A percentile compares a stretch with the other conserved stretches of the same genome.
phyloP scores from a whole-genome alignment of 768 basidiomycete species.

The Candolleomyces aberdarensis region DNA sequence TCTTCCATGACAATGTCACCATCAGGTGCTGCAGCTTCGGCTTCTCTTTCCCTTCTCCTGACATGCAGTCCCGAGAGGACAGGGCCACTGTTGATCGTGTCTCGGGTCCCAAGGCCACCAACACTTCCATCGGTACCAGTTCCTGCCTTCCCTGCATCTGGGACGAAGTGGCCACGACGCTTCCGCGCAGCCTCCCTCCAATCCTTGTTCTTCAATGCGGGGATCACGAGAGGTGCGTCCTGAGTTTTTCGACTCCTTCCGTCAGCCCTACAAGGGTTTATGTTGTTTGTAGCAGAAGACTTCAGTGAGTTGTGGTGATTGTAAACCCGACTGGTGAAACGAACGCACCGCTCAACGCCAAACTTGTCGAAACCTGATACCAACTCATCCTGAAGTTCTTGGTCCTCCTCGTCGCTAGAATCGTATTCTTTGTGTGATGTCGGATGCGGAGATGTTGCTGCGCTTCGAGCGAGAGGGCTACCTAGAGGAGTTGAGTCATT shows the following conservation, averaged over 20 bases:
- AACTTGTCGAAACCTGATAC: constrained; percentile 71
- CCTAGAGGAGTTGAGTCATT: constrained; percentile 39
- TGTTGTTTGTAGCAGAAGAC: constrained; percentile 23
- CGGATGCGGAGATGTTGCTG: constrained; percentile 22
- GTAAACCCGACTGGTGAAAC: constrained; percentile 19
- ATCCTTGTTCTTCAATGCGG: constrained; percentile 82
- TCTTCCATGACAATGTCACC: constrained; percentile 16
- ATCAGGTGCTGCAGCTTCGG: constrained; percentile 22
- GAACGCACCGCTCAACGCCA: constrained; percentile 84
- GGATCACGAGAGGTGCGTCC: constrained; percentile 76
- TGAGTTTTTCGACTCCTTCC: constrained; percentile 41
- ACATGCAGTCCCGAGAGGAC: constrained; percentile 66
- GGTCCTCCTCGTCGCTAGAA: constrained; percentile 58
- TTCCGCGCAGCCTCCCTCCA: constrained; percentile 82
- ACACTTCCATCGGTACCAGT: constrained; percentile 71
- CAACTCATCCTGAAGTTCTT: constrained; percentile 57
- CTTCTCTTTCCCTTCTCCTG: constrained; percentile 30
- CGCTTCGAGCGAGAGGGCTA: constrained; percentile 55
- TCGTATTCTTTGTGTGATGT: constrained; percentile 29
- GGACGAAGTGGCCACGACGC: constrained; percentile 63
- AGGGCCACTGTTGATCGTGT: constrained; percentile 75
- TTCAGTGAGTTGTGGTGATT: constrained; percentile 76
- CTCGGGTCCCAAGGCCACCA: constrained; percentile 72
- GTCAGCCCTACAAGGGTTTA: constrained; percentile 34
- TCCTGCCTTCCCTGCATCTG: constrained; percentile 51